A percentile compares a stretch with the other conserved stretches of the same genome.
Conservation (phyloP, 306 rosid genomes). For the Purshia tridentata region DNA sequence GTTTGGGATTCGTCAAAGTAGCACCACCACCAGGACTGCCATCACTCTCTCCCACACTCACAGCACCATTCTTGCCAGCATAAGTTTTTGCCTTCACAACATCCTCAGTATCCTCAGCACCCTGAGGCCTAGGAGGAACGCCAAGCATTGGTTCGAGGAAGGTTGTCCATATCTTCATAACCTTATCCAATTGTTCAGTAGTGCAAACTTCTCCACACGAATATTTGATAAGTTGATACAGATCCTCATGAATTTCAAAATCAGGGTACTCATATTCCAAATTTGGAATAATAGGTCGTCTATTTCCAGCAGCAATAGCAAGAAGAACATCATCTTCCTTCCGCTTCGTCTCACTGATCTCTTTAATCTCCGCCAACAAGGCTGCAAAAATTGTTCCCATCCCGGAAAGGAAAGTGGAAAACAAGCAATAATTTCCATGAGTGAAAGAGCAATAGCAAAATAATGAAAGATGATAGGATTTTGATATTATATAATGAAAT, state of each 20-base stretch:
- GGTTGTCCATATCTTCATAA: constrained; percentile 95
- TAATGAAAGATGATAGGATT: not conserved
- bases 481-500: not conserved
- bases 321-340: constrained; percentile 96
- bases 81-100: constrained; percentile 60
- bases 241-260: constrained; percentile 84
- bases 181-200: constrained; percentile 87
- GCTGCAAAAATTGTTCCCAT: constrained; percentile 49
- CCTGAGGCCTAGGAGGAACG: constrained; percentile 83
- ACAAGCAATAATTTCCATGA: constrained; percentile 11
- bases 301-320: constrained; percentile 95
- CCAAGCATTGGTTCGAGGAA: constrained; percentile 90
- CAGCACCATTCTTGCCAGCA: constrained; percentile 44
- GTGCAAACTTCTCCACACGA: constrained; percentile 97
- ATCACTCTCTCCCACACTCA: constrained; percentile 63
- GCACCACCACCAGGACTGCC: constrained; percentile 67
- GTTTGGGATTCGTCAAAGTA: constrained; percentile 49
- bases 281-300: constrained; percentile 85
- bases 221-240: constrained; percentile 89
- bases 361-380: constrained; percentile 88
- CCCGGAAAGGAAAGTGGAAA: not conserved
- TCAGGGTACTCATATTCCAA: constrained; percentile 85
- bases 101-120: constrained; percentile 92
- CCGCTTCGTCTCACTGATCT: constrained; percentile 91
- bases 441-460: constrained; percentile 4